Conservation (phyloP, 805 yeast genomes). For the Myxozyma melibiosi region DNA sequence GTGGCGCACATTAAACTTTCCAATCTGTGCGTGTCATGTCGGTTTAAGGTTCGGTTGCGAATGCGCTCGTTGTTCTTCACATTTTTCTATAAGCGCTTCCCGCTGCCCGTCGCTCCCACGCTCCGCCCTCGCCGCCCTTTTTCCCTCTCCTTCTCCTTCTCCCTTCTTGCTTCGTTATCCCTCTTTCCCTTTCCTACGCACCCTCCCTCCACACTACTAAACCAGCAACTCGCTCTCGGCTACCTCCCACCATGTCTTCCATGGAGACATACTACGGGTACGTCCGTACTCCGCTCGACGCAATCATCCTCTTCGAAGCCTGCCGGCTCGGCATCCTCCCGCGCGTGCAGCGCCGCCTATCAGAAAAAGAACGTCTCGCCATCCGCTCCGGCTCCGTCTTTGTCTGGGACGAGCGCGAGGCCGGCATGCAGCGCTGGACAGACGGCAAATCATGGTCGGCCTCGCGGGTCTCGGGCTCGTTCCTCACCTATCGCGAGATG, state of each 20-base stretch:
- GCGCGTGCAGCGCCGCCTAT: constrained; percentile 59
- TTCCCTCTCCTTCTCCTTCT: background rate
- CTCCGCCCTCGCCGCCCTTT: background rate
- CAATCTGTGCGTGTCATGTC: constrained; percentile 1
- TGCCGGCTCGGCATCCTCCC: constrained; percentile 60
- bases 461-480: constrained; percentile 65
- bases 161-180: background rate
- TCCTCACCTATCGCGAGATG: constrained; percentile 65
- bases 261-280: constrained; percentile 67
- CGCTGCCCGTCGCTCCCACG: background rate
- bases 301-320: constrained; percentile 66
- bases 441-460: constrained; percentile 77
- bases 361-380: constrained; percentile 55
- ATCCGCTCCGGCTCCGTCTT: constrained; percentile 64
- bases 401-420: constrained; percentile 71
- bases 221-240: background rate
- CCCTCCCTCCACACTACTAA: background rate
- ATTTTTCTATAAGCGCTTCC: too few relatives aligned
- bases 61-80: constrained; percentile 1
- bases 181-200: background rate
- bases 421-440: constrained; percentile 77
- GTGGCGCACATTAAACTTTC: constrained; percentile 3
- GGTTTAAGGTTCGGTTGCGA: constrained; percentile 8
- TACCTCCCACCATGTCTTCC: constrained; percentile 10
- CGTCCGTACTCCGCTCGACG: constrained; percentile 60